Base-by-base conservation (phyloP, 306 rosid genomes). In the Pyrus communis region DNA sequence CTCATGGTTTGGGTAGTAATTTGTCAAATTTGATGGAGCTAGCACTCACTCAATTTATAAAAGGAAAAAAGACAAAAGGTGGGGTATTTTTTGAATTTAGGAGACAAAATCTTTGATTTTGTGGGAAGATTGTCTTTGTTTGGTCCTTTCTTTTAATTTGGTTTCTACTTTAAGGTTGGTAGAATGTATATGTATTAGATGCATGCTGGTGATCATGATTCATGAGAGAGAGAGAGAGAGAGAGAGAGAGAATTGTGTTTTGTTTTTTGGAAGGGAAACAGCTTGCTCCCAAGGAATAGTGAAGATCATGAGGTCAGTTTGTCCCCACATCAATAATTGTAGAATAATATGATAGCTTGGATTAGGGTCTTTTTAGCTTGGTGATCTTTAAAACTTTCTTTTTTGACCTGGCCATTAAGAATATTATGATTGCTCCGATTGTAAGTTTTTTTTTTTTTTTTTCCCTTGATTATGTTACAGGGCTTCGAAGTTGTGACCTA, bases 241-340 rank as follows among this genome's bases (percentile, higher is more conserved):
- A 27, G 71, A 73, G 52, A 72, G 74, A 62, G 40, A 62, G 38
- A 28, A 3, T 17, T 8, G 5, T 7, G 43, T 33, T 42, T 23
- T 83, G 83, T 80, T 83, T 83, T 86, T 84, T 67, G 81, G 75
- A 91, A 88, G 85, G 90, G 86, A 85, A 88, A 89, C 96, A 93
- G 84, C 85, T 86, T 86, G 89, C 77, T 85, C 71, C 78, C 82
- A 81, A 77, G 82, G 82, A 82, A 65, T 66, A 70, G 19, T 78
- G 84, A 83, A 80, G 83, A 74, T 76, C 55, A 73, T 75, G 83
- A 85, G 81, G 86, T 74, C 62, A 82, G 65, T 79, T 46, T 81
- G 86, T 72, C 91, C 93, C 91, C 86, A 88, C 87, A 38, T 82
- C 89, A 88, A 89, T 91, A 88, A 88, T 89, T 88, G 89, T 75